A percentile compares a stretch with the other conserved stretches of the same genome.
phyloP scores from a whole-genome alignment of 371 early-diverging fungal genomes.

The Syncephalis fuscata region DNA sequence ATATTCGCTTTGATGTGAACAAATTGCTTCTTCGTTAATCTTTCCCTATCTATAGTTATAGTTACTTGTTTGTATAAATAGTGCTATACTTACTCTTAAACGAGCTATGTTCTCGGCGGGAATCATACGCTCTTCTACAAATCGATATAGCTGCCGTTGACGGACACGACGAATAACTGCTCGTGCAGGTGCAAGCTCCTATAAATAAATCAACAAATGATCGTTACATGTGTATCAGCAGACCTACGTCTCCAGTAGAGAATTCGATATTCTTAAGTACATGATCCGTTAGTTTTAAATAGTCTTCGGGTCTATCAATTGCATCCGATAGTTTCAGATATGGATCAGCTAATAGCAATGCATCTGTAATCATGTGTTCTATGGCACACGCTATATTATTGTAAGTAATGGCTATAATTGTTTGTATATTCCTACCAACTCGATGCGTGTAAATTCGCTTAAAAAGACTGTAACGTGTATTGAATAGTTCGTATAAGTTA shows the following conservation, averaged over 20 bases:
- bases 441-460: slow-evolving; percentile 88
- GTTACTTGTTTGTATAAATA: neutral
- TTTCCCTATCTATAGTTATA: slow-evolving; percentile 10
- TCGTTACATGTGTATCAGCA: neutral
- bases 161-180: slow-evolving; percentile 53
- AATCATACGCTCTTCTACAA: slow-evolving; percentile 71
- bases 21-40: slow-evolving; percentile 34
- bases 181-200: slow-evolving; percentile 44
- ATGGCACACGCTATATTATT: slow-evolving; percentile 11
- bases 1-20: slow-evolving; percentile 29
- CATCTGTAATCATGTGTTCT: slow-evolving; percentile 83
- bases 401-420: neutral
- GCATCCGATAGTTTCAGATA: slow-evolving; percentile 49
- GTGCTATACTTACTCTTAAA: neutral
- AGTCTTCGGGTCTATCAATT: slow-evolving; percentile 47
- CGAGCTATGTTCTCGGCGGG: slow-evolving; percentile 29
- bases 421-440: slow-evolving; percentile 25
- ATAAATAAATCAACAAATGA: neutral
- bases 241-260: slow-evolving; percentile 23
- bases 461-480: slow-evolving; percentile 77
- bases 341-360: slow-evolving; percentile 63
- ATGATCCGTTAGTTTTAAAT: slow-evolving; percentile 66
- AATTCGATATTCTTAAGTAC: slow-evolving; percentile 73
- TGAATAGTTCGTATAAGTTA: slow-evolving; percentile 78
- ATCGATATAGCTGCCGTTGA: slow-evolving; percentile 65